These are phyloP conservation scores for Schizonepeta tenuifolia DNA, from an alignment of 257 asterid species.

Conservation along the genomic window DNA sequence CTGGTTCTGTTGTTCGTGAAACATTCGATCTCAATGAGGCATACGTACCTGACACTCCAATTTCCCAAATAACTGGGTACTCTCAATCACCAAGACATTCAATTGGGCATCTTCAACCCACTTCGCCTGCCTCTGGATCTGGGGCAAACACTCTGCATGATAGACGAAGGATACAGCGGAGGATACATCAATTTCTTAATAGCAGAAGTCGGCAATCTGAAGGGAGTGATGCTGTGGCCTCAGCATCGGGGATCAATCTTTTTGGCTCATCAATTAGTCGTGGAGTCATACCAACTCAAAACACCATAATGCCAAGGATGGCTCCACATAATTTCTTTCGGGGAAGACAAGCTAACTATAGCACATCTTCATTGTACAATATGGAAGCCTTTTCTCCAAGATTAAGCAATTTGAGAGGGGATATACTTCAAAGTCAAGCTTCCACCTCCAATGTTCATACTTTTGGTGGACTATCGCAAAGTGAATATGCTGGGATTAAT, in stretches of 20 bases:
- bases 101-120: slow-evolving; percentile 53
- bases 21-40: slow-evolving; percentile 77
- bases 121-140: slow-evolving; percentile 55
- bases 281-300: slow-evolving; percentile 45
- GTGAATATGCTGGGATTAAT: slow-evolving; percentile 50
- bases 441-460: slow-evolving; percentile 59
- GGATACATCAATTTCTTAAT: slow-evolving; percentile 60
- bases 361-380: slow-evolving; percentile 31
- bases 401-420: slow-evolving; percentile 50
- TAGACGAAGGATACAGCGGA: slow-evolving; percentile 75
- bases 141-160: slow-evolving; percentile 65
- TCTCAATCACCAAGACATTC: slow-evolving; percentile 51
- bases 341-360: slow-evolving; percentile 46
- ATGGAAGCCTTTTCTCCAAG: slow-evolving; percentile 45
- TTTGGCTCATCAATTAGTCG: slow-evolving; percentile 48
- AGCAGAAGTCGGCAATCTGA: slow-evolving; percentile 58
- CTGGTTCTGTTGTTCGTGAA: slow-evolving; percentile 52
- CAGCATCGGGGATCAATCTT: slow-evolving; percentile 28
- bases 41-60: slow-evolving; percentile 75
- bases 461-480: slow-evolving; percentile 43
- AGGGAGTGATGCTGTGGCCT: slow-evolving; percentile 33
- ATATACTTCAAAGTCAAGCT: slow-evolving; percentile 49
- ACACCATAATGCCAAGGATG: slow-evolving; percentile 32
- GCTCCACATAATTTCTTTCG: slow-evolving; percentile 37
- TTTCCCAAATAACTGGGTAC: slow-evolving; percentile 47